A percentile compares a stretch with the other conserved stretches of the same genome.
phyloP scores from a whole-genome alignment of 306 rosid species.

The Sicyos edulis region DNA sequence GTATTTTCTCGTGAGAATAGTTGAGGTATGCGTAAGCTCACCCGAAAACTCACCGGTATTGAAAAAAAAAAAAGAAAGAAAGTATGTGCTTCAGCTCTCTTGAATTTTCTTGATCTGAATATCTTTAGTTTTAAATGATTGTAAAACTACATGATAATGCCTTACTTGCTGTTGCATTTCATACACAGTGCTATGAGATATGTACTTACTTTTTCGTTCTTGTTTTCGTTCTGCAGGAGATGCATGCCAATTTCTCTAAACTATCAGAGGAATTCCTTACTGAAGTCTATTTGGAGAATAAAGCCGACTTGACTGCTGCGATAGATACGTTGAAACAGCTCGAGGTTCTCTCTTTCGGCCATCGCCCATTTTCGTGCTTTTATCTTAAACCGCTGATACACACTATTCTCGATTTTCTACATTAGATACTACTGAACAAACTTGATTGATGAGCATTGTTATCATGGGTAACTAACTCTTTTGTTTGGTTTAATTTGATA shows the following conservation, averaged over 20 bases:
- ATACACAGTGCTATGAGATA: not conserved
- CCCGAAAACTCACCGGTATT: no score
- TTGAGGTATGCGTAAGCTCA: no score
- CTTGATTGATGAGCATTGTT: not conserved
- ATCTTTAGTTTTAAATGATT: not conserved
- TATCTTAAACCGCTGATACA: not conserved
- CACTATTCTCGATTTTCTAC: not conserved
- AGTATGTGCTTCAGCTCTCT: not conserved
- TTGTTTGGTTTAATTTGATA: not conserved
- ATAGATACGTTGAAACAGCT: constrained; percentile 77
- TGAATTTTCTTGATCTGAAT: constrained; percentile 5
- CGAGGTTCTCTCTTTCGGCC: constrained; percentile 44
- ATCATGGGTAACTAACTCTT: not conserved
- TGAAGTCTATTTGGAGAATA: constrained; percentile 56
- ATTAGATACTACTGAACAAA: not conserved
- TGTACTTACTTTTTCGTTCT: not conserved
- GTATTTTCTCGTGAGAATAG: no score
- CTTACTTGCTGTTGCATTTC: not conserved
- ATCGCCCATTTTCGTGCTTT: not conserved
- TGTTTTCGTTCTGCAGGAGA: not conserved
- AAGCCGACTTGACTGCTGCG: constrained; percentile 57
- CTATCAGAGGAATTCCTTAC: constrained; percentile 54
- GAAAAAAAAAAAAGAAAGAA: no score
- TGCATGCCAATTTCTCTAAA: constrained; percentile 45
- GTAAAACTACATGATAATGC: not conserved